phyloP scores from a whole-genome alignment of 2,329 filamentous ascomycete species.

The Colletotrichum tamarilloi region DNA sequence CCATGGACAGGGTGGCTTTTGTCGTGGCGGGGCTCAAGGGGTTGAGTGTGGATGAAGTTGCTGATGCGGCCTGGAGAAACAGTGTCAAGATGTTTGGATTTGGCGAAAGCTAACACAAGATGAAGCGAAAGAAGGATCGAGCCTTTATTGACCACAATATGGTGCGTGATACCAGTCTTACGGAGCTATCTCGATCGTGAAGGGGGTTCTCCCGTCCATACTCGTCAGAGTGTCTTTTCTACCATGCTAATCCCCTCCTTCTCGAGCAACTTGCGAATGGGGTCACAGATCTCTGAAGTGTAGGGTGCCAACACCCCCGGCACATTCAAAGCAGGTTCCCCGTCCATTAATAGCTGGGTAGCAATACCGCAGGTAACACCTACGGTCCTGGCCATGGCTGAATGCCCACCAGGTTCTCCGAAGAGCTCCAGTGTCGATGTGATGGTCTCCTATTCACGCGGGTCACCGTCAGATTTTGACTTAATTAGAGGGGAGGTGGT shows the following conservation, averaged over 20 bases:
- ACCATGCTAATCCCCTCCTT: conserved; percentile 78
- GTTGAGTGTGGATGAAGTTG: conserved; percentile 53
- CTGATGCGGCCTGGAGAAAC: conserved; percentile 50
- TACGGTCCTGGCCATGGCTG: conserved; percentile 75
- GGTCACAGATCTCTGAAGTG: conserved; percentile 75
- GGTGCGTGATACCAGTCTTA: not conserved
- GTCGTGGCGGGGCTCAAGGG: conserved; percentile 61
- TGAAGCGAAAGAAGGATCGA: not conserved
- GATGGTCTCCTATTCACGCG: conserved; percentile 51
- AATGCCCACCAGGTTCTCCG: conserved; percentile 74
- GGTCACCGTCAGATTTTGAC: not conserved
- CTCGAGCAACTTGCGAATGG: conserved; percentile 81
- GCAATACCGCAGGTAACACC: conserved; percentile 77
- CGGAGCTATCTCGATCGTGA: too few species aligned
- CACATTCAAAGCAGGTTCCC: conserved; percentile 69
- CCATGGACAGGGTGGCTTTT: conserved; percentile 57
- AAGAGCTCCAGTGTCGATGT: conserved; percentile 74
- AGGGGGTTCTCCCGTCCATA: too few species aligned
- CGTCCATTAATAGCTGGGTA: conserved; percentile 81
- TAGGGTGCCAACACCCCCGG: conserved; percentile 84
- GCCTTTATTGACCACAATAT: not conserved
- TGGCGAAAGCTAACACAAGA: not conserved
- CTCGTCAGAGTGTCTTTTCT: conserved; percentile 68
- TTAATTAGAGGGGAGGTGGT: too few species aligned
- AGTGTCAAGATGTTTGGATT: conserved; percentile 45